Evolutionary conservation across 345 rosid species (phyloP), one percentile per base, ranked within the genome.

Genomic region (Nephelium lappaceum): DNA sequence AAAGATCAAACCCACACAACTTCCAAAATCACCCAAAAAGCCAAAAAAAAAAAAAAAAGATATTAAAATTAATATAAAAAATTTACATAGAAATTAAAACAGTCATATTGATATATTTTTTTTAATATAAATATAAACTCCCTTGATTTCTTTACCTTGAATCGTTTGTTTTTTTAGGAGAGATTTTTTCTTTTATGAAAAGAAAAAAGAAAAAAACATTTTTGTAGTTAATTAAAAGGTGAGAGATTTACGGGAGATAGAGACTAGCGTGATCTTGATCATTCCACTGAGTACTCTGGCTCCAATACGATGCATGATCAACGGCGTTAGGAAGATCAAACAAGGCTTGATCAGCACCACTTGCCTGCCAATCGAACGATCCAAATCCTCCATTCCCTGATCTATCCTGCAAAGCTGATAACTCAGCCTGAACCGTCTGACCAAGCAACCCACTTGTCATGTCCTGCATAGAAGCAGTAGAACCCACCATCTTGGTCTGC

Each of bases 271-370:
- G 95, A 83, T 92, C 91, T 53, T 87, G 91, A 83, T 88, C 94
- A 31, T 68, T 73, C 97, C 97, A 95, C 77, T 89, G 99, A 82
- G 71, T 19, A 47, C 81, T 85, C 75, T 90, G 95, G 85, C 86
- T 84, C 99, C 99, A 95, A 91, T 91, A 93, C 5, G 78, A 45
- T 27, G 89, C 82, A 72, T 91, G 95, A 91, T 93, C 98, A 83
- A 83, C 92, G 75, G 84, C 31, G 83, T 38, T 83, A 5, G 95
- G 86, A 58, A 95, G 87, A 90, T 93, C 95, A 81, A 91, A 89
- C 61, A 95, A 77, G 53, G 82, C 85, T 51, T 88, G 96, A 85
- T 90, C 94, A 42, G 75, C 93, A 23, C 85, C 89, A 27, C 60
- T 73, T 19, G 81, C 88, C 41, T 87, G 94, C 96, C 99, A 95